Evolutionary conservation across 306 rosid species (phyloP).

Genomic region (Herpetospermum pedunculosum): DNA sequence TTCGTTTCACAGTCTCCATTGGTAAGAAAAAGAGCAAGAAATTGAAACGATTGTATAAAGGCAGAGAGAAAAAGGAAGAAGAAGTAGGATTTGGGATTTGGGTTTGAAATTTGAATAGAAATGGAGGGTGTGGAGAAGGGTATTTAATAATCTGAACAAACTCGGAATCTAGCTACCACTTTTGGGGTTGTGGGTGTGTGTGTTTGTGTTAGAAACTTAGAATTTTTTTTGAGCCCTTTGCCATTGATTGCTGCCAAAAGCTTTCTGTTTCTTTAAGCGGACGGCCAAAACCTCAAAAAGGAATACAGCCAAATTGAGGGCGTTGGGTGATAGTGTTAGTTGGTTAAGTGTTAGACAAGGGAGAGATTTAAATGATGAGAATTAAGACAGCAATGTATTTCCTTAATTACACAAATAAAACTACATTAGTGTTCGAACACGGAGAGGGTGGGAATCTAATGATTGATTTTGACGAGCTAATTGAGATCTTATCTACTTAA

Average conservation of each 20-base stretch:
- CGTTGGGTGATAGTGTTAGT: conserved; percentile 82
- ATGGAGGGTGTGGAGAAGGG: conserved; percentile 26
- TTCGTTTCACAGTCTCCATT: conserved; percentile 21
- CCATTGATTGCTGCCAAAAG: conserved; percentile 36
- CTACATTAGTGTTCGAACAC: too few species aligned
- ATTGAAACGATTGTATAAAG: not conserved
- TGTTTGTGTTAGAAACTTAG: too few species aligned
- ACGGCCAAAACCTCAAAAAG: conserved; percentile 36
- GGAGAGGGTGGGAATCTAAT: too few species aligned
- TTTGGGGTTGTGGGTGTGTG: conserved; percentile 15
- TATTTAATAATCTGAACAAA: conserved; percentile 41
- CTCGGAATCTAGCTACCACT: conserved; percentile 35
- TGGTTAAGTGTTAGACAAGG: conserved; percentile 91
- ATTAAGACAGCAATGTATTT: conserved; percentile 16
- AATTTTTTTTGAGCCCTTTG: not conserved
- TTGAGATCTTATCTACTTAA: too few species aligned
- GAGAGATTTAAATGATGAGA: conserved; percentile 47
- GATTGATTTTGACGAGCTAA: too few species aligned
- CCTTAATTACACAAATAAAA: not conserved
- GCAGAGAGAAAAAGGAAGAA: conserved; percentile 1
- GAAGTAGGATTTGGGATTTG: conserved; percentile 8
- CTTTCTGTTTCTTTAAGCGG: conserved; percentile 92
- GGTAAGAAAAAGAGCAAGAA: not conserved
- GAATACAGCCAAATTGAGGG: conserved; percentile 25
- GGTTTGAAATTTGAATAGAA: conserved; percentile 34